phyloP scores from a whole-genome alignment of 75 land plant genomes.

The Picea glauca region DNA sequence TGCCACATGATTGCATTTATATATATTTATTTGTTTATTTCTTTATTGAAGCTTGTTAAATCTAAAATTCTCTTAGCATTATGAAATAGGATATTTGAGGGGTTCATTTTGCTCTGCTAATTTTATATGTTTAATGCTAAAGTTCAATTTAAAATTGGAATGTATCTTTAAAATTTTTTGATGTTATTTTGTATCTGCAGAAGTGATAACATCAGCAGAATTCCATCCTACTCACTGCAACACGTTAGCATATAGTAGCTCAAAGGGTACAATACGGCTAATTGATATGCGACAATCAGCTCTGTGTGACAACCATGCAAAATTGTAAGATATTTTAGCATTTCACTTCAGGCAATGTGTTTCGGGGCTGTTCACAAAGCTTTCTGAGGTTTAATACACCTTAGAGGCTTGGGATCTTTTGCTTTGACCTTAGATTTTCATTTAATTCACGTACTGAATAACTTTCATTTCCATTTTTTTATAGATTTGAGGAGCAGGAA shows the following conservation, averaged over 20 bases:
- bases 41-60: background rate
- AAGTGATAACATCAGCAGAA: conserved; percentile 99
- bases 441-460: background rate
- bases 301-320: conserved; percentile 80
- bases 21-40: background rate
- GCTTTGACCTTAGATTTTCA: background rate
- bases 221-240: conserved; percentile 95
- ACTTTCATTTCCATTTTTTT: background rate
- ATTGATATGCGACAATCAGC: conserved; percentile 96
- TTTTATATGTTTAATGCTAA: background rate
- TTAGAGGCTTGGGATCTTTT: background rate
- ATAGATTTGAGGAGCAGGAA: conserved; percentile 93
- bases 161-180: background rate
- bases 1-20: background rate
- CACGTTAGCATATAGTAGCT: conserved; percentile 91
- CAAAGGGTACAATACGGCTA: conserved; percentile 91
- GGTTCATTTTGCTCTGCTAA: background rate
- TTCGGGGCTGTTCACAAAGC: background rate
- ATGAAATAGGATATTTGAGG: background rate
- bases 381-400: too few species aligned
- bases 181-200: conserved; percentile 31
- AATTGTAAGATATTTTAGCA: conserved; percentile 53
- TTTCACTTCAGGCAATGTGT: background rate
- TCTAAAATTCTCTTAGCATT: background rate
- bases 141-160: background rate